Evolutionary conservation across 495 filamentous ascomycete species (phyloP), one percentile per base, ranked within the genome.

Genomic region (Podospora pseudoanserina): DNA sequence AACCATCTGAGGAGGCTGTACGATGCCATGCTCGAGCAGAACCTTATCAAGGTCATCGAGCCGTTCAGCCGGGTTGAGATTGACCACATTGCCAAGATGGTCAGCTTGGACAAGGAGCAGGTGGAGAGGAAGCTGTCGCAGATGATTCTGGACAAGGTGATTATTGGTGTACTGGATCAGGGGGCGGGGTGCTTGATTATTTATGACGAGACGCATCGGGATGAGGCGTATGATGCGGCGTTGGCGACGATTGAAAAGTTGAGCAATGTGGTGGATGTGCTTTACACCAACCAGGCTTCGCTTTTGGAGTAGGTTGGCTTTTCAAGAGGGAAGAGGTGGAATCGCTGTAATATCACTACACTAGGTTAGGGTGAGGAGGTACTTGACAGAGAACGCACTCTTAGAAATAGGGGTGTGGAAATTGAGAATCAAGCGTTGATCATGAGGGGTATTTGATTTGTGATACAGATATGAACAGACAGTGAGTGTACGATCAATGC

Each of bases 101-200:
- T 99, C 53, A 94, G 96, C 20, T 83, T 98, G 71, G 95, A 97
- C 74, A 96, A 91, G 58, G 91, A 92, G 80, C 94, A 97, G 82
- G 95, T 99, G 71, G 95, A 99, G 85, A 87, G 93, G 73, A 99
- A 99, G 85, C 86, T 99, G 54, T 93, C 90, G 32, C 95, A 98
- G 85, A 99, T 99, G 95, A 99, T 99, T 74, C 84, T 99, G 67
- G 95, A 99, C 80, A 97, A 97, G 84, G 92, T 97, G 67, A 97
- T 99, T 78, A 92, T 97, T 62, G 95, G 95, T 30, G 95, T 99
- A 65, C 82, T 99, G 75, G 95, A 99, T 79, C 96, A 99, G 77
- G 95, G 96, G n/a, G 91, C 92, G 15, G 93, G 94, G 7, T 98
- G 96, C 79, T 83, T 99, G 79, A 97, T 97, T 78, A 92, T 99